phyloP scores from a whole-genome alignment of 2,329 filamentous ascomycete species.

The Aspergillus aculeatinus region DNA sequence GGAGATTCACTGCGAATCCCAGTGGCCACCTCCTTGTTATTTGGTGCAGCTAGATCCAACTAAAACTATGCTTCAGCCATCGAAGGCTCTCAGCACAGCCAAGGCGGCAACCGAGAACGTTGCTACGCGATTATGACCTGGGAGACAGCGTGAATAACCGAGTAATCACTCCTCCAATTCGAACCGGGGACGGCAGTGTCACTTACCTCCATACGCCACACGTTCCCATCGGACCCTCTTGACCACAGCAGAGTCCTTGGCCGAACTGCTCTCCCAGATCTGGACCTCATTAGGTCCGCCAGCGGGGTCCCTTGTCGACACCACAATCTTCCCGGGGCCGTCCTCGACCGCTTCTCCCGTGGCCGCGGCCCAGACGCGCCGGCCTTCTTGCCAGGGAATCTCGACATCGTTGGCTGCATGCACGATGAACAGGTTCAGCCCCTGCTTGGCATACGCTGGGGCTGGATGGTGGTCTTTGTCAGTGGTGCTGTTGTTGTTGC shows the following conservation, averaged over 20 bases:
- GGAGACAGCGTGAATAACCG: neutral
- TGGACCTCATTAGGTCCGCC: conserved; percentile 32
- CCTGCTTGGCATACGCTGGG: conserved; percentile 51
- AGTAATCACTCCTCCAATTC: neutral
- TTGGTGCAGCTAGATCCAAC: neutral
- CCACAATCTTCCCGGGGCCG: conserved; percentile 29
- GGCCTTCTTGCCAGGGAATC: conserved; percentile 65
- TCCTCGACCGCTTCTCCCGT: conserved; percentile 29
- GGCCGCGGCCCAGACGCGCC: conserved; percentile 40
- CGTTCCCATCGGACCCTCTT: conserved; percentile 47
- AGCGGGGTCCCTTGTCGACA: conserved; percentile 29
- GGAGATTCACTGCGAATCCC: too few species aligned
- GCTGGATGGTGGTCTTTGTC: conserved; percentile 47
- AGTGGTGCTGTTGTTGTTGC: conserved; percentile 18
- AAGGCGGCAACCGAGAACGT: conserved; percentile 40
- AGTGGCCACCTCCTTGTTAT: too few species aligned
- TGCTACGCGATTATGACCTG: conserved; percentile 44
- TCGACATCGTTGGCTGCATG: conserved; percentile 80
- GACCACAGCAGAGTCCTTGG: conserved; percentile 16
- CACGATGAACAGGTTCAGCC: conserved; percentile 67
- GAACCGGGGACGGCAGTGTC: neutral
- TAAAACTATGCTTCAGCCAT: conserved; percentile 21
- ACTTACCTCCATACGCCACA: conserved; percentile 45
- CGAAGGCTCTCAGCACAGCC: conserved; percentile 40
- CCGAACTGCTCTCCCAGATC: conserved; percentile 39